Base-by-base conservation (phyloP, 2,329 filamentous ascomycete genomes). In the Coniochaeta sp. region DNA sequence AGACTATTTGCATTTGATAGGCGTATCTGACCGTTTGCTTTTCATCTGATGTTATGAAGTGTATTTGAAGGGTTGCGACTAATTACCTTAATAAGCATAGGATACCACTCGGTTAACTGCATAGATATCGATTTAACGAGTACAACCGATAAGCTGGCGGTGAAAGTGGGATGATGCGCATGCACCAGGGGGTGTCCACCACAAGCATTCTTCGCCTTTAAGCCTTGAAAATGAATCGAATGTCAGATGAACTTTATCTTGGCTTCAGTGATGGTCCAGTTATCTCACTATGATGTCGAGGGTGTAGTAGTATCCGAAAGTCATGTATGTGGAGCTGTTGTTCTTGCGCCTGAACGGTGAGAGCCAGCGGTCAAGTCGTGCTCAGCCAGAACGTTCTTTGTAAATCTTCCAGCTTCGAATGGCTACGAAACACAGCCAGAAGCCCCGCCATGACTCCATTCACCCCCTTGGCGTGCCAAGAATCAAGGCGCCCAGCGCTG, bases 341-440 rank as follows among this genome's bases (percentile, higher is more conserved):
- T 30, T 30, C 7, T 30, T 30, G 28, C 13, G 28, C 28, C 28
- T 30, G 28, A 30, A 7, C n/a, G n/a, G n/a, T n/a, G n/a, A n/a
- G n/a, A n/a, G n/a, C n/a, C n/a, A n/a, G n/a, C n/a, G n/a, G n/a
- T n/a, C n/a, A n/a, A n/a, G n/a, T n/a, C n/a, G n/a, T n/a, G 38
- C 38, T 26, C 38, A 42, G 38, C 38, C 38, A 42, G 38, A 42
- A 42, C 20, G 20, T 42, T 42, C 38, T 42, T 42, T 22, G 3
- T 22, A 24, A 14, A 35, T 52, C 50, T 51, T 55, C 52, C 51
- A 57, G n/a, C 38, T 42, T 42, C 38, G 38, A 42, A 42, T 27
- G 55, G 57, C 22, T 56, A 54, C 32, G 56, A 54, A 48, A 58
- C 57, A 53, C 51, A 49, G 54, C 56, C 53, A 50, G 50, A 32